Evolutionary conservation across 148 eudicot species (phyloP).

Genomic region (Rhododendron ferrugineum): DNA sequence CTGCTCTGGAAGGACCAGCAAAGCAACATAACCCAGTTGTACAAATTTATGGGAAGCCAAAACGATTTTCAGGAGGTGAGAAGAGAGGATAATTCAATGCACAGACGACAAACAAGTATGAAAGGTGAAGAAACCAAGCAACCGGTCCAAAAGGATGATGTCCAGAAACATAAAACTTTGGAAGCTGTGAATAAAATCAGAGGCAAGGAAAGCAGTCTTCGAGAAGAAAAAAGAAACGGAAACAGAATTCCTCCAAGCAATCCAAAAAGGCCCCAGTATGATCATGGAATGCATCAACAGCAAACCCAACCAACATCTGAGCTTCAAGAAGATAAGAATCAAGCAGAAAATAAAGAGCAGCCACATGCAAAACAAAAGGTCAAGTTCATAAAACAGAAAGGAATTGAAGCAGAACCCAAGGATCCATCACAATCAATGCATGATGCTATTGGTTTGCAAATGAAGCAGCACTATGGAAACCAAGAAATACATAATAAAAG

Average conservation of each 20-base stretch:
- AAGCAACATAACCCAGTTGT: constrained; percentile 19
- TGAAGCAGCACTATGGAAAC: constrained; percentile 20
- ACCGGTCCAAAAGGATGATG: constrained; percentile 13
- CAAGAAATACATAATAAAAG: constrained; percentile 14
- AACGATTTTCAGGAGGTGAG: constrained; percentile 10
- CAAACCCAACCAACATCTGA: constrained; percentile 19
- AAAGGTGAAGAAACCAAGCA: constrained; percentile 25
- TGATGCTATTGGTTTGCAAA: constrained; percentile 23
- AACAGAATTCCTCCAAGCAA: constrained; percentile 18
- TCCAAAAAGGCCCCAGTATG: constrained; percentile 25
- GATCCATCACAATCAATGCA: constrained; percentile 22
- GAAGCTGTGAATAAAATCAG: constrained; percentile 17
- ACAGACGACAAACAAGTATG: constrained; percentile 9
- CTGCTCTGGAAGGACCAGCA: constrained; percentile 27
- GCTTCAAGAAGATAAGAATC: constrained; percentile 38
- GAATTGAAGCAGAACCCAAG: constrained; percentile 12
- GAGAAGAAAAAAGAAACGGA: constrained; percentile 22
- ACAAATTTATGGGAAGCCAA: constrained; percentile 12
- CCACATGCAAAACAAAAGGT: constrained; percentile 22
- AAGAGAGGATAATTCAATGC: constrained; percentile 12
- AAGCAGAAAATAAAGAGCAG: constrained; percentile 29
- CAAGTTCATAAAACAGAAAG: constrained; percentile 25
- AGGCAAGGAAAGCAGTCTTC: constrained; percentile 12
- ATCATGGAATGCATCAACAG: constrained; percentile 22
- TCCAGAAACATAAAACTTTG: constrained; percentile 19